Evolutionary conservation across 2,329 filamentous ascomycete genomes (phyloP), one percentile per base, ranked within the genome.

Genomic region (Tolypocladium capitatum): DNA sequence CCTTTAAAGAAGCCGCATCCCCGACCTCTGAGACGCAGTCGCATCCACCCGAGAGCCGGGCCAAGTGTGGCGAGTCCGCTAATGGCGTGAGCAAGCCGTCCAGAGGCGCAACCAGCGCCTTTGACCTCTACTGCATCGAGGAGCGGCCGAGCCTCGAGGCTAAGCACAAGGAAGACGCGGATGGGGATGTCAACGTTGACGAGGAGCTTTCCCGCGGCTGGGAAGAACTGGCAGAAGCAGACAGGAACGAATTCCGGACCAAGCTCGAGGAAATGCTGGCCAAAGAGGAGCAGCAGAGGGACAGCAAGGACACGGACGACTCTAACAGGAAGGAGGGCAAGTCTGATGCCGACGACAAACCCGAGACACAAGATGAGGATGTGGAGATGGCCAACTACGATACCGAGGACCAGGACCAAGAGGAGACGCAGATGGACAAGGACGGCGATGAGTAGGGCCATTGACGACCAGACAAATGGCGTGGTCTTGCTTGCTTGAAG

Each of bases 41-140:
- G 20, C 64, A 66, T 20, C 53, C 52, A 20, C 48, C 54, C 18
- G 58, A 61, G 28, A 55, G 60, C 51, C 52, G 61, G 51, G 55
- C 51, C 51, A 68, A 64, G 52, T 53, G 44, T 30, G 18, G 48
- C 41, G 43, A 41, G 46, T 33, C 33, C 5, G 41, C 35, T 11
- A 75, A 76, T 51, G 68, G 70, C 44, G 53, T 66, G 16, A 56
- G 60, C 48, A 68, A 69, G 46, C 56, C 64, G 20, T 60, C 67
- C 16, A 72, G 72, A 58, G 64, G 64, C 44, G 70, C 71, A 13
- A 63, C 61, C 51, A 72, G 52, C 52, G 75, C 73, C 3, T 80
- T 76, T 55, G 74, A 78, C 51, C 61, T 79, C 16, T 80, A 74
- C 63, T 76, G 71, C 58, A 65, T 67, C 47, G 74, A 78, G 51